phyloP scores from a whole-genome alignment of 139 green algal species.

The Tetratostichococcus sp. region DNA sequence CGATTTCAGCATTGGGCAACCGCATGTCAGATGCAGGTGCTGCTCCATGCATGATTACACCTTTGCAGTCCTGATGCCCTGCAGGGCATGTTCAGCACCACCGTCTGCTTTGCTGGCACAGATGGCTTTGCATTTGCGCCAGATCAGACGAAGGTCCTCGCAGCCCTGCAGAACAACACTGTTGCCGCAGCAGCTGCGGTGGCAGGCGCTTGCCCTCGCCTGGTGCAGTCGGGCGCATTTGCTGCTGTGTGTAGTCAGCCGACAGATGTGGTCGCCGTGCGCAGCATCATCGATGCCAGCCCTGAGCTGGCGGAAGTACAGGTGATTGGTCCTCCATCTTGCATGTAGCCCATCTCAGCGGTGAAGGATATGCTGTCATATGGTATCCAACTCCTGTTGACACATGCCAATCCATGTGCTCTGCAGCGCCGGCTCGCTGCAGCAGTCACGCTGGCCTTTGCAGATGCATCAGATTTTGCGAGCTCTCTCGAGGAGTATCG shows the following conservation, averaged over 20 bases:
- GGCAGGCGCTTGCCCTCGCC: constrained; percentile 38
- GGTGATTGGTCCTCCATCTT: no score
- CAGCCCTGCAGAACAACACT: constrained; percentile 59
- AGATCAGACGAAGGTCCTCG: constrained; percentile 42
- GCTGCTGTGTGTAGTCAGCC: constrained; percentile 59
- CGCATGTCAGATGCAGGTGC: no score
- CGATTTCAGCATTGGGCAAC: no score
- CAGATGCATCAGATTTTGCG: constrained; percentile 42
- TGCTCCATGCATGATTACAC: no score
- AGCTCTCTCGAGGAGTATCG: constrained; percentile 63
- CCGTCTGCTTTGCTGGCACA: constrained; percentile 4
- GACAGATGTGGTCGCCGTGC: constrained; percentile 55
- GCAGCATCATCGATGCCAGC: constrained; percentile 50
- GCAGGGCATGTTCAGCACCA: not conserved
- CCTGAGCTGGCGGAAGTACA: not conserved
- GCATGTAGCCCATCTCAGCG: no score
- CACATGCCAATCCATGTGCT: not conserved
- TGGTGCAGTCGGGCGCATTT: constrained; percentile 74
- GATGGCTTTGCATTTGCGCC: constrained; percentile 56
- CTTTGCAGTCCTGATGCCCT: no score
- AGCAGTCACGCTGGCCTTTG: constrained; percentile 48
- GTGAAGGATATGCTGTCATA: no score
- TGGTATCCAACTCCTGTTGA: no score
- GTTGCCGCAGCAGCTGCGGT: constrained; percentile 50
- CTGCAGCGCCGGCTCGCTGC: not conserved